Conservation (phyloP, 2,329 filamentous ascomycete species). For the Talaromyces amestolkiae region DNA sequence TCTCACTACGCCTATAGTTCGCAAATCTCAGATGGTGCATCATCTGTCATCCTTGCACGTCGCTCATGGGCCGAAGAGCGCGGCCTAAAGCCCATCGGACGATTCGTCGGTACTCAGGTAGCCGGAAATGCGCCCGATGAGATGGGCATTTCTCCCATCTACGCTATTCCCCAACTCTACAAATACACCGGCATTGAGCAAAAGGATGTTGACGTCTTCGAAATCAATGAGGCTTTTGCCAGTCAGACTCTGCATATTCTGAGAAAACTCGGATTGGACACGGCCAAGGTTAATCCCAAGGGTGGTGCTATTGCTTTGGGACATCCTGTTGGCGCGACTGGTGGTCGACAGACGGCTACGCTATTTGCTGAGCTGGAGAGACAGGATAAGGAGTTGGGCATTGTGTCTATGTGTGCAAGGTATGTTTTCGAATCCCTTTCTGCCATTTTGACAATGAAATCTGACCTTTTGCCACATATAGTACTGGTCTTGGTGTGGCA, state of each 20-base stretch:
- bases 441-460: neutral
- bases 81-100: conserved; percentile 81
- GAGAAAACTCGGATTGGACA: conserved; percentile 60
- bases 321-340: conserved; percentile 83
- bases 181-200: conserved; percentile 70
- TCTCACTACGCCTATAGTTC: conserved; percentile 21
- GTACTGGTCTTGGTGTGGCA: conserved; percentile 13
- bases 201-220: conserved; percentile 79
- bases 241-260: conserved; percentile 92
- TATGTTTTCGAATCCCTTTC: neutral
- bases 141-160: conserved; percentile 73
- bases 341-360: conserved; percentile 81
- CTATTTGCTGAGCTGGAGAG: conserved; percentile 78
- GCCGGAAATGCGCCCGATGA: conserved; percentile 84
- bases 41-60: conserved; percentile 85
- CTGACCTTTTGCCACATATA: neutral
- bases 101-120: conserved; percentile 84
- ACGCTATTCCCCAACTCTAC: conserved; percentile 72
- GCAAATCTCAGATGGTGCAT: conserved; percentile 52
- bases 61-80: conserved; percentile 78
- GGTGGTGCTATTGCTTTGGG: conserved; percentile 89
- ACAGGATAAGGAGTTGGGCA: conserved; percentile 78
- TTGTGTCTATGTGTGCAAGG: conserved; percentile 82
- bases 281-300: conserved; percentile 75
- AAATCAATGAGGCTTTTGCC: conserved; percentile 94